A percentile compares a stretch with the other conserved stretches of the same genome.
Evolutionary conservation across 2,329 filamentous ascomycete species (phyloP).

Genomic region (Hypoxylon sp.): DNA sequence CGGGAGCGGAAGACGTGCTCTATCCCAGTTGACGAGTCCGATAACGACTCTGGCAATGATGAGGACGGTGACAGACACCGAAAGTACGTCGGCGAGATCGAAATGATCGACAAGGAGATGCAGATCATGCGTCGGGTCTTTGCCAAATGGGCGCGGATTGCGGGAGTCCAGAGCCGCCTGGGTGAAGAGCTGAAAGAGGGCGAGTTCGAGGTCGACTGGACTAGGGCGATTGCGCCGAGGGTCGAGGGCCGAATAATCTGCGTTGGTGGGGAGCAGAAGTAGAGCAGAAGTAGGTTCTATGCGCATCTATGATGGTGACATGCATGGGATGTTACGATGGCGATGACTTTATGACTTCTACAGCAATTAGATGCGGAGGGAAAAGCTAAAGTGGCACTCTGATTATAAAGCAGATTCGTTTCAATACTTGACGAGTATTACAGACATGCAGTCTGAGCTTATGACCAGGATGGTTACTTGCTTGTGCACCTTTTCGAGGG

Average conservation of each 20-base stretch:
- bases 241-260: conserved; percentile 80
- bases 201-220: conserved; percentile 80
- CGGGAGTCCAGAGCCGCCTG: conserved; percentile 70
- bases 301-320: background rate
- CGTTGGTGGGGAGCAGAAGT: conserved; percentile 45
- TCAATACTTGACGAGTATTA: background rate
- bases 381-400: background rate
- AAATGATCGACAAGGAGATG: conserved; percentile 68
- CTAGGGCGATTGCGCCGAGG: conserved; percentile 81
- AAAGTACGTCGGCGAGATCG: conserved; percentile 57
- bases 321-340: background rate
- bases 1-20: conserved; percentile 55
- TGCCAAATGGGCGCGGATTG: conserved; percentile 79
- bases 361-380: conserved; percentile 5
- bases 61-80: conserved; percentile 49
- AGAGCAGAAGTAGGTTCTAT: background rate
- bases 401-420: conserved; percentile 1
- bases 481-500: background rate
- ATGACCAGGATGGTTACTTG: too few relatives aligned
- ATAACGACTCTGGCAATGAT: conserved; percentile 56
- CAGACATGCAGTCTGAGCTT: background rate
- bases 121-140: conserved; percentile 78
- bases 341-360: conserved; percentile 21
- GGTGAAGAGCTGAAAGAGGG: conserved; percentile 71
- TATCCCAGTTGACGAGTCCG: conserved; percentile 61